A percentile compares a stretch with the other conserved stretches of the same genome.
Conservation (phyloP, 2,329 filamentous ascomycete species). For the Nannizzia gypsea region DNA sequence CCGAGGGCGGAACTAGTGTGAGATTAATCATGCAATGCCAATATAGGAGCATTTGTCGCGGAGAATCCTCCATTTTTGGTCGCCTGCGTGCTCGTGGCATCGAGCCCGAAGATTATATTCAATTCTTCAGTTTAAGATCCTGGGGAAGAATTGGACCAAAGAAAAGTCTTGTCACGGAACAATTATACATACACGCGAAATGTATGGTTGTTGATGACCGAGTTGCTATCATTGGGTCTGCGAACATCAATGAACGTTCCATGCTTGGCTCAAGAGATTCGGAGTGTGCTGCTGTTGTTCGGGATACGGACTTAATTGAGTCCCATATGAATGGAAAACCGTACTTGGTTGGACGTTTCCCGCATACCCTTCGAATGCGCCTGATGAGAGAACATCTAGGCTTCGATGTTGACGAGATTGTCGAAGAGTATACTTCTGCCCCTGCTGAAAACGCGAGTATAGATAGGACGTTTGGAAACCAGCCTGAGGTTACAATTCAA, state of each 20-base stretch:
- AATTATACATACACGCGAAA: constrained; percentile 91
- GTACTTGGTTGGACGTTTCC: constrained; percentile 63
- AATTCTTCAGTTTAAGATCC: constrained; percentile 84
- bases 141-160: constrained; percentile 89
- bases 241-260: constrained; percentile 59
- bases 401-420: constrained; percentile 67
- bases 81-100: constrained; percentile 62
- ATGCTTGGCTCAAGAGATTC: constrained; percentile 77
- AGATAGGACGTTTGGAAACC: background rate
- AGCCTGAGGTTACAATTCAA: background rate
- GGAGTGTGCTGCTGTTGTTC: constrained; percentile 77
- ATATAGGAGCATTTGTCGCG: constrained; percentile 89
- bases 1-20: constrained; percentile 73
- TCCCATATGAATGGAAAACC: constrained; percentile 61
- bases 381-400: constrained; percentile 90
- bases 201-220: constrained; percentile 70
- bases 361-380: constrained; percentile 67
- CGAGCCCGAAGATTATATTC: constrained; percentile 70
- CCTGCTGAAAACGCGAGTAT: constrained; percentile 5
- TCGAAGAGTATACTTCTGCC: constrained; percentile 53
- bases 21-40: constrained; percentile 97
- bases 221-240: constrained; percentile 68
- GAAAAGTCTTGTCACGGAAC: constrained; percentile 64
- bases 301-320: constrained; percentile 60
- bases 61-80: constrained; percentile 79